A percentile compares a stretch with the other conserved stretches of the same genome.
Conservation (phyloP, 805 yeast species). For the Teunomyces atbi region DNA sequence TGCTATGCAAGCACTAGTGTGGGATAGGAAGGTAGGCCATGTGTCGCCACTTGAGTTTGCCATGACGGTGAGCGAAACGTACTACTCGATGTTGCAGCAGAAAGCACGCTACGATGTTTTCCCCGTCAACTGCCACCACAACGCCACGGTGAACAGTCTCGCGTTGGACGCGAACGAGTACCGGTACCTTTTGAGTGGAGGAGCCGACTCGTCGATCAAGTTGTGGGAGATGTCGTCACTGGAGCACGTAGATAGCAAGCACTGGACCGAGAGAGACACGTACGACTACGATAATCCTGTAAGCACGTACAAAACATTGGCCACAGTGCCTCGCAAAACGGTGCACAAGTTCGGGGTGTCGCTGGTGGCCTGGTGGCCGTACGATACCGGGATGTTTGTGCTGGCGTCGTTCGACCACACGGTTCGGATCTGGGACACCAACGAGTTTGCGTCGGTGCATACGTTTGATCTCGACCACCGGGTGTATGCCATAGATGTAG, state of each 20-base stretch:
- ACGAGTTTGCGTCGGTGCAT: constrained; percentile 61
- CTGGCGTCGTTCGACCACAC: constrained; percentile 78
- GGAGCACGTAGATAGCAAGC: constrained; percentile 14
- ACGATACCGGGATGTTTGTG: constrained; percentile 81
- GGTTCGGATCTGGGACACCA: constrained; percentile 80
- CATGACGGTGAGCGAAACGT: constrained; percentile 35
- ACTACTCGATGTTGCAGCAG: constrained; percentile 31
- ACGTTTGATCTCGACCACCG: constrained; percentile 59
- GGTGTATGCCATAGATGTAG: constrained; percentile 65
- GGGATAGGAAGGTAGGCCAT: constrained; percentile 31
- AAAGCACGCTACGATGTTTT: constrained; percentile 24
- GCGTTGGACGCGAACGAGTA: constrained; percentile 49
- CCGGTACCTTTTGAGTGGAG: constrained; percentile 62
- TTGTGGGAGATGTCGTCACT: constrained; percentile 55
- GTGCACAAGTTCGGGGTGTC: constrained; percentile 75
- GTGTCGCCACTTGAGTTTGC: constrained; percentile 33
- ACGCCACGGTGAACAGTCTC: constrained; percentile 58
- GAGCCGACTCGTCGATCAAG: constrained; percentile 66
- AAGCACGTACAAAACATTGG: constrained; percentile 24
- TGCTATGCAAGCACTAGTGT: constrained; percentile 39
- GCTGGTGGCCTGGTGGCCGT: constrained; percentile 81
- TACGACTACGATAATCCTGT: constrained; percentile 34
- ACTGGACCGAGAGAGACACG: constrained; percentile 17
- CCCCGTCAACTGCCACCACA: constrained; percentile 43
- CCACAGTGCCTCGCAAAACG: constrained; percentile 36